Percentiles rank a stretch among this genome's conserved stretches.
Conservation (phyloP, 75 land plant genomes). For the Sequoia sempervirens region DNA sequence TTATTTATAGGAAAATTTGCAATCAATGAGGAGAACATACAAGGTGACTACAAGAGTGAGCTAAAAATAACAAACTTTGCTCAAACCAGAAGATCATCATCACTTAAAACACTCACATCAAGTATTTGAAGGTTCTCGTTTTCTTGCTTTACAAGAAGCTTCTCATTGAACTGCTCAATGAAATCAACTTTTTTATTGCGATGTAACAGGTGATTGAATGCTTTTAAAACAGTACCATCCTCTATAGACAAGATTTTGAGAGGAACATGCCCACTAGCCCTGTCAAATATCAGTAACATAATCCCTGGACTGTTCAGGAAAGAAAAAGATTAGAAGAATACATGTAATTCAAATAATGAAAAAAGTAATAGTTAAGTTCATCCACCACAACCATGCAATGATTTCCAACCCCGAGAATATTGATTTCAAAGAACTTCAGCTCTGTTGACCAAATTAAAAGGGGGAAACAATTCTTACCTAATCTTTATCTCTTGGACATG, state of each 20-base stretch:
- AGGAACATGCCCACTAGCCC: conserved; percentile 69
- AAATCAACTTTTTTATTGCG: conserved; percentile 93
- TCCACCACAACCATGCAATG: not conserved
- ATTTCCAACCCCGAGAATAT: not conserved
- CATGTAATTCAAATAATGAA: not conserved
- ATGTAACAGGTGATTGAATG: conserved; percentile 84
- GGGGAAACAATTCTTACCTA: conserved; percentile 35
- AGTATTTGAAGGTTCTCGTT: conserved; percentile 52
- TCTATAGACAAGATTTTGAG: conserved; percentile 93
- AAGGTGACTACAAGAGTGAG: not conserved
- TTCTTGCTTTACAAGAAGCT: conserved; percentile 57
- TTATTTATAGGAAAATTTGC: not conserved
- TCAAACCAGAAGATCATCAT: not conserved
- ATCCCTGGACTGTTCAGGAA: conserved; percentile 78
- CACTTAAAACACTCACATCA: conserved; percentile 26
- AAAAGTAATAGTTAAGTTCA: not conserved
- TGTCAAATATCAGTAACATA: conserved; percentile 81
- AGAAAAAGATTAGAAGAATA: not conserved
- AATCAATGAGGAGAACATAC: not conserved
- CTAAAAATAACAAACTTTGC: not conserved
- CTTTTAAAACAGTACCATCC: conserved; percentile 88
- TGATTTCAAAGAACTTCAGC: not conserved
- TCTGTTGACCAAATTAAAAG: not conserved
- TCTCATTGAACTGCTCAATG: conserved; percentile 56
- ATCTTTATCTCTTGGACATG: conserved; percentile 92